A percentile compares a stretch with the other conserved stretches of the same genome.
These are phyloP conservation scores for Penicillium aurantiogriseum DNA, from an alignment of 2,329 filamentous ascomycete species.

Conservation along the genomic window DNA sequence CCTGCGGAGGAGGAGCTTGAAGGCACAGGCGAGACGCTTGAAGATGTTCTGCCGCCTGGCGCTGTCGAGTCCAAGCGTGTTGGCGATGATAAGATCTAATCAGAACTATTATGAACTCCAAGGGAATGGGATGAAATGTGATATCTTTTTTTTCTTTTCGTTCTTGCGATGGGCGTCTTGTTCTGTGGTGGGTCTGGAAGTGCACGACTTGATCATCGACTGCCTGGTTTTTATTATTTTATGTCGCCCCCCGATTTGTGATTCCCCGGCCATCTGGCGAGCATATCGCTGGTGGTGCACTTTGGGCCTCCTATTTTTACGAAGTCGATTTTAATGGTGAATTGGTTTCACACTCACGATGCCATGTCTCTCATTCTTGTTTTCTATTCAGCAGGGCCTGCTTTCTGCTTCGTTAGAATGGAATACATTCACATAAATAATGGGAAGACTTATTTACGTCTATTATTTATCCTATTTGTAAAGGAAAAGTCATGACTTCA, in stretches of 20 bases:
- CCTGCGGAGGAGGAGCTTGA: slow-evolving; percentile 73
- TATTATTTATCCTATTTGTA: not conserved
- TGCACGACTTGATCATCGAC: not conserved
- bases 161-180: not conserved
- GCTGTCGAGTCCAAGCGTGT: slow-evolving; percentile 12
- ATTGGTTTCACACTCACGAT: not conserved
- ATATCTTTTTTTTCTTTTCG: not conserved
- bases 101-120: not conserved
- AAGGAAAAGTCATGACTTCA: not conserved
- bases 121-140: not conserved
- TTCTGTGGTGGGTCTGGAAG: not conserved
- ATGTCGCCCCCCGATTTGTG: not conserved
- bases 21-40: slow-evolving; percentile 75
- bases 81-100: slow-evolving; percentile 10
- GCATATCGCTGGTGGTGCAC: not conserved
- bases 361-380: not conserved
- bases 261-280: not conserved
- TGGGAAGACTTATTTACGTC: not conserved
- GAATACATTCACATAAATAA: not conserved
- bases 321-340: not conserved
- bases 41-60: slow-evolving; percentile 57
- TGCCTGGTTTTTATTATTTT: not conserved
- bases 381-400: not conserved
- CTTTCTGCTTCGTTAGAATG: not conserved
- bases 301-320: slow-evolving; percentile 1